These are phyloP conservation scores for Cercospora nicotianae DNA, from an alignment of 2,329 filamentous ascomycete genomes.

Conservation along the genomic window DNA sequence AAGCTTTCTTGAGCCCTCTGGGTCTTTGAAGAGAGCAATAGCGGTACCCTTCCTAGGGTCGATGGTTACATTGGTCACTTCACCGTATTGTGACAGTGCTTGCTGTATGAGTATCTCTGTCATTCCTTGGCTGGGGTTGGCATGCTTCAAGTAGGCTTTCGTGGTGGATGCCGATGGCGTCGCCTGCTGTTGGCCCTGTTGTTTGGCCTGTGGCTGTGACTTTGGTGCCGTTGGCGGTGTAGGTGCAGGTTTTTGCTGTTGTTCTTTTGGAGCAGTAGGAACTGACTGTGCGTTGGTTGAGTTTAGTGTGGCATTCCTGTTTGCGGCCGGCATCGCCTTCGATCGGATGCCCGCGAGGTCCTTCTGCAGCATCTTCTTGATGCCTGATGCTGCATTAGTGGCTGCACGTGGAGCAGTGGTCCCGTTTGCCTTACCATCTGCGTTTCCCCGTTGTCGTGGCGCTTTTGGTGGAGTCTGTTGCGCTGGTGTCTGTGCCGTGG, in stretches of 20 bases:
- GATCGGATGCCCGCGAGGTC: constrained; percentile 57
- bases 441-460: constrained; percentile 33
- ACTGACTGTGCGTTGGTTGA: constrained; percentile 7
- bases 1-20: constrained; percentile 72
- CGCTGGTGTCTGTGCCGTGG: constrained; percentile 22
- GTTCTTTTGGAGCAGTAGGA: constrained; percentile 41
- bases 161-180: constrained; percentile 40
- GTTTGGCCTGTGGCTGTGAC: constrained; percentile 36
- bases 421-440: background rate
- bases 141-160: constrained; percentile 58
- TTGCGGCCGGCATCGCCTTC: constrained; percentile 31
- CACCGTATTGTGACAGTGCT: constrained; percentile 71
- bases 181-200: constrained; percentile 30
- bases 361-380: constrained; percentile 59
- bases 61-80: constrained; percentile 79
- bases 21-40: constrained; percentile 82
- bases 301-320: constrained; percentile 25
- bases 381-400: constrained; percentile 35
- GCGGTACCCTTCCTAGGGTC: constrained; percentile 94
- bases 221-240: constrained; percentile 20
- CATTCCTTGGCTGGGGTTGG: constrained; percentile 84
- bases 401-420: background rate
- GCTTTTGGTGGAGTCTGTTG: constrained; percentile 24
- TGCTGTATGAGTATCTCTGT: constrained; percentile 77
- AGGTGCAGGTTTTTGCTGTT: constrained; percentile 24